Evolutionary conservation across 23 red algal genomes (phyloP).

Genomic region (Porphyridium purpureum): DNA sequence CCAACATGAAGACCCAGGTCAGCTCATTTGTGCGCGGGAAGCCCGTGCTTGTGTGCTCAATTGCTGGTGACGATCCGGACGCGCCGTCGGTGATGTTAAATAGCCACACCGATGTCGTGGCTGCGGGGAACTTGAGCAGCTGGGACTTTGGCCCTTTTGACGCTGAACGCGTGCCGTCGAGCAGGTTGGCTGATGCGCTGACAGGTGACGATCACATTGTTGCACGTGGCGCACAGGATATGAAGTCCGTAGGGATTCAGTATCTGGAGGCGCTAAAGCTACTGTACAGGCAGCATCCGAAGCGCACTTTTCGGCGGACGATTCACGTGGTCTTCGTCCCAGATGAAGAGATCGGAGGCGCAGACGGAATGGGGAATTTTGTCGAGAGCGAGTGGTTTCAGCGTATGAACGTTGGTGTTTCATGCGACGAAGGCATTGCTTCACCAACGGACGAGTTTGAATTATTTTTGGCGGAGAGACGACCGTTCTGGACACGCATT

Average conservation of each 20-base stretch:
- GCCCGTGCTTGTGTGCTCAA: slow-evolving; percentile 26
- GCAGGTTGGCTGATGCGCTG: slow-evolving; percentile 13
- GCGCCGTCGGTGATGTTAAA: slow-evolving; percentile 60
- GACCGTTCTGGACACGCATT: slow-evolving; percentile 65
- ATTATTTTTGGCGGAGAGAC: slow-evolving; percentile 70
- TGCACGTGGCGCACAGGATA: slow-evolving; percentile 83
- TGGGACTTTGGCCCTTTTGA: background rate
- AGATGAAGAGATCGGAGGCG: slow-evolving; percentile 91
- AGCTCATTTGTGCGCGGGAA: too few species aligned
- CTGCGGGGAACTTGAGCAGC: slow-evolving; percentile 2
- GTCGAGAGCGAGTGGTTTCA: slow-evolving; percentile 16
- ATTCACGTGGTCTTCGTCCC: slow-evolving; percentile 64
- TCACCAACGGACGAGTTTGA: slow-evolving; percentile 10
- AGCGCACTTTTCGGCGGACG: slow-evolving; percentile 12
- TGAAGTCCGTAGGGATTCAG: slow-evolving; percentile 84
- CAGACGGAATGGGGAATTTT: slow-evolving; percentile 61
- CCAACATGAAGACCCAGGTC: too few species aligned
- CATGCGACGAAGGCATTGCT: slow-evolving; percentile 75
- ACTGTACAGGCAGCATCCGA: too few species aligned
- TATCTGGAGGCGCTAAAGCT: slow-evolving; percentile 66
- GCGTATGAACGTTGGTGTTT: slow-evolving; percentile 23
- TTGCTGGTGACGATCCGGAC: slow-evolving; percentile 18
- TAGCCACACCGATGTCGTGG: slow-evolving; percentile 88
- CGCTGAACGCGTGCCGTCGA: background rate
- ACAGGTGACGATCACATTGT: slow-evolving; percentile 28